Evolutionary conservation across 352 stramenopile species (phyloP), one percentile per base, ranked within the genome.

Genomic region (Phytophthora parvispora): DNA sequence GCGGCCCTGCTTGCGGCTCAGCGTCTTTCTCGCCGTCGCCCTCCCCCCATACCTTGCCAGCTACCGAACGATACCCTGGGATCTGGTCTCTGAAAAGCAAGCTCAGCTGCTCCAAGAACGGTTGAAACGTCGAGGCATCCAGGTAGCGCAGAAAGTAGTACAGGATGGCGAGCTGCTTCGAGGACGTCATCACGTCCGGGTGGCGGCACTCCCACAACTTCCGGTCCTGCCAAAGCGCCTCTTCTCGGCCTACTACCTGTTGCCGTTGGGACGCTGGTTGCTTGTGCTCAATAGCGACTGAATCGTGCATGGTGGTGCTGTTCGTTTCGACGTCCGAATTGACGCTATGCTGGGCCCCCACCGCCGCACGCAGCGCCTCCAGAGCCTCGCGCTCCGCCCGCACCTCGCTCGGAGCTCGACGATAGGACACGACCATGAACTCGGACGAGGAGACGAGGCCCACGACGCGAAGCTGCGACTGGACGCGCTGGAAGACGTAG

Each of bases 351-450:
- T 57, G 28, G 28, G 53, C 15, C 36, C 6, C 42, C 54, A 27
- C 68, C 45, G 22, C 49, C 24, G 42, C 42, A 18, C 53, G 70
- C 57, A 63, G 31, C 25, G 63, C 38, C 32, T 61, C 62, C 9
- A 72, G 7, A 2, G 48, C 55, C 40, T 83, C 72, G 7, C 71
- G 78, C n/a, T 87, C 80, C 0, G 67, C 66, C 7, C 67, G 71
- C 25, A 85, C 66, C 47, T 89, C 81, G 42, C 38, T 80, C 6
- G 81, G 74, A 20, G 84, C 81, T 12, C 84, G 81, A 1, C 84
- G 81, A 61, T 90, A 92, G 3, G 84, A 92, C 24, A 92, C 75
- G 51, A 92, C 80, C 69, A 87, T 87, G 43, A 92, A 92, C 48
- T 84, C 64, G 6, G 68, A 67, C 5, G 84, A 92, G 4, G 78